phyloP scores from a whole-genome alignment of 352 stramenopile species.

The Phytophthora multivora region DNA sequence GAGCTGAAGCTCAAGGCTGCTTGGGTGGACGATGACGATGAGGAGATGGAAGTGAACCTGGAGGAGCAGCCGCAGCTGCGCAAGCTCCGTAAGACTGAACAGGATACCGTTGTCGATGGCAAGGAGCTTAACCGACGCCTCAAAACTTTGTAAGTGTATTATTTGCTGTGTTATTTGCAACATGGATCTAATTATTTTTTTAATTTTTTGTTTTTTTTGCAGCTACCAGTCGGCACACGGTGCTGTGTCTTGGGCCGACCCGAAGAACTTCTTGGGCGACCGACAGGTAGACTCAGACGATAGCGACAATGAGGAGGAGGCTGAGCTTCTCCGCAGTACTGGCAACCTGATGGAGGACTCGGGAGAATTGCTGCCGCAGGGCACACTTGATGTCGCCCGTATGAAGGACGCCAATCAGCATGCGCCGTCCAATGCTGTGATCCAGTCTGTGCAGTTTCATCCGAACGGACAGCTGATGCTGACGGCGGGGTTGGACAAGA shows the following conservation, averaged over 20 bases:
- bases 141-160: slow-evolving; percentile 72
- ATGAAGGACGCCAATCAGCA: slow-evolving; percentile 94
- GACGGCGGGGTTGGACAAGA: slow-evolving; percentile 93
- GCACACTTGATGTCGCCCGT: slow-evolving; percentile 65
- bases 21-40: slow-evolving; percentile 91
- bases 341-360: slow-evolving; percentile 59
- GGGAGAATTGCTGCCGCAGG: slow-evolving; percentile 62
- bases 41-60: slow-evolving; percentile 71
- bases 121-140: slow-evolving; percentile 79
- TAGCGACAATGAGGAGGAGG: slow-evolving; percentile 69
- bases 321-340: slow-evolving; percentile 57
- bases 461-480: slow-evolving; percentile 87
- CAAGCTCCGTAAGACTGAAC: slow-evolving; percentile 83
- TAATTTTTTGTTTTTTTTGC: slow-evolving; percentile 10
- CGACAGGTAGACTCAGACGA: slow-evolving; percentile 33
- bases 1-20: slow-evolving; percentile 47
- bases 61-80: slow-evolving; percentile 69
- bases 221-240: slow-evolving; percentile 66
- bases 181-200: slow-evolving; percentile 1
- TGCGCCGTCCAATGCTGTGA: slow-evolving; percentile 77
- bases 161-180: background rate
- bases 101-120: slow-evolving; percentile 70
- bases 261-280: slow-evolving; percentile 67
- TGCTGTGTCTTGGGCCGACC: slow-evolving; percentile 72
- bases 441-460: slow-evolving; percentile 92